Percentiles rank a stretch among this genome's conserved stretches.
phyloP scores from a whole-genome alignment of 305 asterid species.

The Solanum chacoense region DNA sequence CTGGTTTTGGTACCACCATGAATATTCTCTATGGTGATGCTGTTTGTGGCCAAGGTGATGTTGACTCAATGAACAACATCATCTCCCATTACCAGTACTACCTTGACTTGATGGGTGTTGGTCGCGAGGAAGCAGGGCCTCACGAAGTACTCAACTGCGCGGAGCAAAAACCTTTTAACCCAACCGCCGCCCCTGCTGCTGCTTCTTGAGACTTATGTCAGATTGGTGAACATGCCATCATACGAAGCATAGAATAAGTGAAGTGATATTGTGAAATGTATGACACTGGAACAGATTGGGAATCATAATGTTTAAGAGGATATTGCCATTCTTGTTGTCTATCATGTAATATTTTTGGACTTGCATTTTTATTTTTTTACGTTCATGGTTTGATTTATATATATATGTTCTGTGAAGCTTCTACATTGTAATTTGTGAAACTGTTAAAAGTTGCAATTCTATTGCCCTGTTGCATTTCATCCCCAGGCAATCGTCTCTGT shows the following conservation, averaged over 20 bases:
- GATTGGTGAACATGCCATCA: not conserved
- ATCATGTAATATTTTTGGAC: not conserved
- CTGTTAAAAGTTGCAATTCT: not conserved
- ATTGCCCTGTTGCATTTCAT: not conserved
- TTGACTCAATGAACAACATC: constrained; percentile 58
- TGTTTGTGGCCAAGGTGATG: constrained; percentile 73
- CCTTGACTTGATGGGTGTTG: constrained; percentile 72
- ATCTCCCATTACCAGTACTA: constrained; percentile 63
- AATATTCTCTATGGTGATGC: constrained; percentile 67
- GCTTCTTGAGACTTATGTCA: constrained; percentile 15
- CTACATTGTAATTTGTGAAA: not conserved
- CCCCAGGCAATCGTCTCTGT: not conserved
- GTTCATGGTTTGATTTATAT: not conserved
- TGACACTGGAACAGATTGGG: not conserved
- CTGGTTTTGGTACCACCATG: constrained; percentile 88
- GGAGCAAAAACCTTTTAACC: constrained; percentile 53
- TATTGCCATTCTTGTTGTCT: not conserved
- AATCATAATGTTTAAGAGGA: not conserved
- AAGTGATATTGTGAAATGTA: not conserved
- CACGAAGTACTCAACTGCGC: constrained; percentile 66
- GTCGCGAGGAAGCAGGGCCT: constrained; percentile 76
- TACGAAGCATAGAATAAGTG: constrained; percentile 14
- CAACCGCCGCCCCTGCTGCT: constrained; percentile 28
- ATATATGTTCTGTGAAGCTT: not conserved
- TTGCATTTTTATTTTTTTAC: not conserved